These are phyloP conservation scores for Ganoderma resinaceum DNA, from an alignment of 1,284 basidiomycete species.

Conservation along the genomic window DNA sequence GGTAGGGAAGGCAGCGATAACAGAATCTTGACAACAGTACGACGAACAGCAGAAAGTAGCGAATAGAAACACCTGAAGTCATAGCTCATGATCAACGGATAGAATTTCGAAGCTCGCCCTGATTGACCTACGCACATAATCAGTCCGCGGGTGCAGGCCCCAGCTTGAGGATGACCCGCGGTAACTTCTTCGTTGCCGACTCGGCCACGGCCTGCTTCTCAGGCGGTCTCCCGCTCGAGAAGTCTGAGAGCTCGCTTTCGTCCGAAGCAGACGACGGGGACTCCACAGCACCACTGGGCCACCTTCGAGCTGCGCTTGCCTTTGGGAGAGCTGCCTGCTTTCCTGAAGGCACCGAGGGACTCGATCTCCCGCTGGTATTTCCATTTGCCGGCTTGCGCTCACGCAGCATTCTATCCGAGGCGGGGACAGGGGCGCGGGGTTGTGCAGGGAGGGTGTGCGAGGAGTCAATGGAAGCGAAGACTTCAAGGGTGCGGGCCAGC, in stretches of 20 bases:
- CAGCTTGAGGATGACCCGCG: slow-evolving; percentile 39
- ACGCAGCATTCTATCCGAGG: slow-evolving; percentile 61
- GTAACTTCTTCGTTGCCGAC: slow-evolving; percentile 34
- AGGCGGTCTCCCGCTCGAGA: slow-evolving; percentile 8
- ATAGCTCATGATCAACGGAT: neutral
- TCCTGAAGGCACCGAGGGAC: slow-evolving; percentile 24
- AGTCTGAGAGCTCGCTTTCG: slow-evolving; percentile 28
- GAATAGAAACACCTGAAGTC: neutral
- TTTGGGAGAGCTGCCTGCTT: slow-evolving; percentile 14
- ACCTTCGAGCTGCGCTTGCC: slow-evolving; percentile 3
- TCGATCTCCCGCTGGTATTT: slow-evolving; percentile 21
- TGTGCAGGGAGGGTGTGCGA: slow-evolving; percentile 36
- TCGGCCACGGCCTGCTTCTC: slow-evolving; percentile 19
- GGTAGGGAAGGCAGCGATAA: neutral
- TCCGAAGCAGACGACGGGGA: slow-evolving; percentile 16
- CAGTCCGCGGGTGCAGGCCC: slow-evolving; percentile 29
- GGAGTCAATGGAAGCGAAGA: slow-evolving; percentile 52
- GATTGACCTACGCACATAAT: neutral
- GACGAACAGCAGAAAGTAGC: neutral
- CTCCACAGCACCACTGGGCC: neutral
- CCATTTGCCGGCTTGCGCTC: slow-evolving; percentile 54
- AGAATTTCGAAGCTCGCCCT: neutral
- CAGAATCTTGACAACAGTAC: neutral
- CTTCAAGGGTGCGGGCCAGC: slow-evolving; percentile 57
- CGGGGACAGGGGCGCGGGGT: slow-evolving; percentile 38